Base-by-base conservation (phyloP, 352 stramenopile species). In the Hyphochytrium catenoides region DNA sequence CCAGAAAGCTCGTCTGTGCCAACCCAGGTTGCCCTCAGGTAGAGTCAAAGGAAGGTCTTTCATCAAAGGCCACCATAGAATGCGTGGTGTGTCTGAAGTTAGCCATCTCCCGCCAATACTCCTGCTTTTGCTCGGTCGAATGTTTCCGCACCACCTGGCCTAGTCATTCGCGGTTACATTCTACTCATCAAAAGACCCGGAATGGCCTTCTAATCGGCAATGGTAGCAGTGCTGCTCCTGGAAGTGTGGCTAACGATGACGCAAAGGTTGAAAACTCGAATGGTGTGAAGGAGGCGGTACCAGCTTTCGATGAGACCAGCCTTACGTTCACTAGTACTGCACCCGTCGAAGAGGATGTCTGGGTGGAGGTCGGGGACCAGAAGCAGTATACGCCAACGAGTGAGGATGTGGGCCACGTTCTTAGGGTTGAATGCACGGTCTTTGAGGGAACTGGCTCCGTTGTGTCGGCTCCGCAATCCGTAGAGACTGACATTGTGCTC, bases 401-500 rank as follows among this genome's bases (percentile, higher is more conserved):
- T 20, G 54, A 55, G 3, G 69, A 83, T 29, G 59, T 83, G 8
- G 69, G 69, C 14, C 56, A 79, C 33, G 58, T 84, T 7, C 59
- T 84, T 32, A 60, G 64, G 39, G 69, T 84, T 31, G 64, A 77
- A 41, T 81, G 69, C 51, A 56, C 58, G 34, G 64, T 62, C 14
- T 62, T 55, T 19, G 70, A 64, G 36, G 51, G 50, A n/a, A 51
- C 57, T 20, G 56, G 55, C n/a, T 52, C 46, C 17, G 41, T 47
- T 6, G 55, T 68, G 28, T 41, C 74, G 4, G n/a, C n/a, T n/a
- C 72, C 57, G 29, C 81, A 81, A 57, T 62, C 48, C 14, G 62
- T 74, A 8, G 69, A 84, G 24, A 84, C 69, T 17, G 64, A 66
- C 27, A 79, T 84, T 40, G 69, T 84, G 12, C 46, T 84, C 26